Base-by-base conservation (phyloP, 306 rosid species). In the Cotoneaster glaucophyllus region DNA sequence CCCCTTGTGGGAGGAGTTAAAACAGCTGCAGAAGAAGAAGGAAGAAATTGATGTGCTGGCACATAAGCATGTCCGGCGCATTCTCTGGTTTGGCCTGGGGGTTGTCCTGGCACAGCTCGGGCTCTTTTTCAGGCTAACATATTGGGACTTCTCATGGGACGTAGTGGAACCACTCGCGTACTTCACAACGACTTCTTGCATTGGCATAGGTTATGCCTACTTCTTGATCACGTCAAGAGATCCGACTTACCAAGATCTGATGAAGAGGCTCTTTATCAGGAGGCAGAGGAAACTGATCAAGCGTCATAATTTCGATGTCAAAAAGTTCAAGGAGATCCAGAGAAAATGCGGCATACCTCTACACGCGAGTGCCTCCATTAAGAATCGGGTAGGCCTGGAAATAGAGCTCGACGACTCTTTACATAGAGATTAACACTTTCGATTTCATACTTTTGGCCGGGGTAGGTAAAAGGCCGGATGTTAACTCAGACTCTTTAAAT, bases 121-220 rank as follows among this genome's bases (percentile, higher is more conserved):
- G 31, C 80, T 96, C 29, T 93, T 96, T 86, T 96, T 96, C 73
- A 76, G 99, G 82, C 84, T 96, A 63, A 96, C 99, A n/a, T 96
- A 90, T 90, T 96, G 99, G 99, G 99, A 96, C 43, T 96, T 92
- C 66, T 96, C 99, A 24, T 96, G 99, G 99, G 99, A 96, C 69
- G 90, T 96, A 26, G 91, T 96, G 98, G 99, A 93, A 69, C 99
- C 99, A 21, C 82, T 96, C 22, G 87, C 99, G 26, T 96, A 87
- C 80, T 96, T 92, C 69, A 75, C 93, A 29, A 93, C 99, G 25
- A 18, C 90, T 6, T 39, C 85, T 26, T 92, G 98, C 77, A 72
- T 96, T 71, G 89, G 93, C 41, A 73, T 93, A n/a, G 93, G 99
- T 54, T 96, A 96, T 86, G 89, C 94, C 44, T 96, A 96, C 92